Conservation (phyloP, 331 rosid species). For the Acacia concinna region DNA sequence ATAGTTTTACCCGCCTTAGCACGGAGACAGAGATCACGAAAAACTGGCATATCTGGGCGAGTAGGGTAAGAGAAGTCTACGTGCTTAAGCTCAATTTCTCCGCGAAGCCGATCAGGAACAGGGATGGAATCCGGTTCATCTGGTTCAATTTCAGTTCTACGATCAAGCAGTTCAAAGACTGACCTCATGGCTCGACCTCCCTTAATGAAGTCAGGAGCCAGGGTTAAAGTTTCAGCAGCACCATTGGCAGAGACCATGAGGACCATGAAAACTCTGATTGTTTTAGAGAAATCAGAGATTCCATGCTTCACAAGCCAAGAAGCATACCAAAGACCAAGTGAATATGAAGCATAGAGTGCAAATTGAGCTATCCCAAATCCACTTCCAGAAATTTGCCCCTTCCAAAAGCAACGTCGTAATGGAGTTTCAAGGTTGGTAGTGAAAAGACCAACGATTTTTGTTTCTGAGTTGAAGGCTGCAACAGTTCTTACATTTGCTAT, state of each 20-base stretch:
- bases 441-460: constrained; percentile 74
- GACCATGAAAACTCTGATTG: constrained; percentile 89
- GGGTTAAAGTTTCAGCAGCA: constrained; percentile 88
- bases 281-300: constrained; percentile 81
- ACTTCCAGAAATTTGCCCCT: constrained; percentile 92
- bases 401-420: constrained; percentile 80
- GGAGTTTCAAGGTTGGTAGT: constrained; percentile 75
- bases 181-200: constrained; percentile 93
- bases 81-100: constrained; percentile 86
- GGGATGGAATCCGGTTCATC: constrained; percentile 70
- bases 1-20: constrained; percentile 86
- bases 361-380: constrained; percentile 92
- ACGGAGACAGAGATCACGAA: constrained; percentile 76
- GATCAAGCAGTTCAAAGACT: constrained; percentile 83
- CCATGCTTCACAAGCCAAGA: constrained; percentile 97
- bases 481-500: constrained; percentile 92
- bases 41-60: constrained; percentile 75
- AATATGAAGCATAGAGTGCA: constrained; percentile 85
- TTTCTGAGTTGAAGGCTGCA: constrained; percentile 87
- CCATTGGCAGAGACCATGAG: constrained; percentile 98
- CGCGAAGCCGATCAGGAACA: constrained; percentile 75
- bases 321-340: constrained; percentile 98
- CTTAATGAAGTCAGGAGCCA: constrained; percentile 94
- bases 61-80: constrained; percentile 80
- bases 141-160: constrained; percentile 86